Evolutionary conservation across 2,329 filamentous ascomycete species (phyloP).

Genomic region (Aspergillus fructus): DNA sequence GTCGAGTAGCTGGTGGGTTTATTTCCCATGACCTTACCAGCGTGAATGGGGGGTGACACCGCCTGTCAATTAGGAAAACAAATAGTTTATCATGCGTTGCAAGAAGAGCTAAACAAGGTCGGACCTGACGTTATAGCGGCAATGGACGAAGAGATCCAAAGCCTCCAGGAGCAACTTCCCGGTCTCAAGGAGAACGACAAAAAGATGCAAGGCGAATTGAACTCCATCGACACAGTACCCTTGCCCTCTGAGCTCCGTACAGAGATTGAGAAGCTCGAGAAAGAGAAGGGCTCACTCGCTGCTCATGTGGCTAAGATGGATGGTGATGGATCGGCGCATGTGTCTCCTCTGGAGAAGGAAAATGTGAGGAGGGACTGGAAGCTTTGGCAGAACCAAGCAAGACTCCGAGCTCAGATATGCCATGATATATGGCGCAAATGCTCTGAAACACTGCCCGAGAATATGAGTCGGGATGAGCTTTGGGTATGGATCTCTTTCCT

Average conservation of each 20-base stretch:
- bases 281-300: constrained; percentile 44
- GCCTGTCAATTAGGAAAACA: constrained; percentile 55
- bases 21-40: background rate
- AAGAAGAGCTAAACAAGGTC: constrained; percentile 52
- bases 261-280: constrained; percentile 44
- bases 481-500: constrained; percentile 40
- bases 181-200: constrained; percentile 49
- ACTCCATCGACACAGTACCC: constrained; percentile 48
- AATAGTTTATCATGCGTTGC: constrained; percentile 58
- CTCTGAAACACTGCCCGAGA: constrained; percentile 49
- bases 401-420: constrained; percentile 49
- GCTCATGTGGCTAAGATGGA: constrained; percentile 43
- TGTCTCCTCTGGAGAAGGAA: constrained; percentile 50
- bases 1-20: constrained; percentile 51
- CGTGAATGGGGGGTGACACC: background rate
- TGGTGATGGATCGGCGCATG: constrained; percentile 39
- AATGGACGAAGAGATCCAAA: constrained; percentile 50
- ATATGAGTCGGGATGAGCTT: constrained; percentile 48
- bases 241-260: constrained; percentile 52
- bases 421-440: constrained; percentile 52
- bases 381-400: constrained; percentile 43
- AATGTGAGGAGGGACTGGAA: constrained; percentile 48
- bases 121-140: constrained; percentile 50
- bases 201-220: constrained; percentile 48
- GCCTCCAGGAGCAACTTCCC: constrained; percentile 47